A percentile compares a stretch with the other conserved stretches of the same genome.
These are phyloP conservation scores for Coleophoma crateriformis DNA, from an alignment of 2,329 filamentous ascomycete genomes.

Conservation along the genomic window DNA sequence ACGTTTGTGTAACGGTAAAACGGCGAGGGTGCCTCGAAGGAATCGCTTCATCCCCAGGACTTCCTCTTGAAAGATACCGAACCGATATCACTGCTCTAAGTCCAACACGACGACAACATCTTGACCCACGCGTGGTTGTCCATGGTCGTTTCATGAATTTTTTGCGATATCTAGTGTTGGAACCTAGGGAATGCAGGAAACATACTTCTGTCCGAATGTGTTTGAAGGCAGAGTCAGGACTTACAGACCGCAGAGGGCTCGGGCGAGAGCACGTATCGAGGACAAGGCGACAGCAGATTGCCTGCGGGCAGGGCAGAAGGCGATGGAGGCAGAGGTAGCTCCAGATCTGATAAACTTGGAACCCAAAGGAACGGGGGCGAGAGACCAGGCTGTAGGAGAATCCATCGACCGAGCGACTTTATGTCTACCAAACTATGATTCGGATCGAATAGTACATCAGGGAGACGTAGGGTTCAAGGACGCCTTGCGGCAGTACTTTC, in stretches of 20 bases:
- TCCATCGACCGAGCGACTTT: slow-evolving; percentile 20
- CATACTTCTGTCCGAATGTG: slow-evolving; percentile 5
- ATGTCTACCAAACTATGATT: slow-evolving; percentile 20
- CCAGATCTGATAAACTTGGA: background rate
- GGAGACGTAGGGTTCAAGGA: slow-evolving; percentile 23
- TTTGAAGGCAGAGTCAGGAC: slow-evolving; percentile 17
- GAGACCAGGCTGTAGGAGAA: slow-evolving; percentile 3
- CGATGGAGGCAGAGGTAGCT: slow-evolving; percentile 7
- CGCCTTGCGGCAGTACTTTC: slow-evolving; percentile 28
- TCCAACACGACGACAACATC: no score
- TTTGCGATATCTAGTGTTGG: slow-evolving; percentile 2
- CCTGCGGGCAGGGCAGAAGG: slow-evolving; percentile 9
- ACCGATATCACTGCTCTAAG: no score
- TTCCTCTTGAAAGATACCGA: no score
- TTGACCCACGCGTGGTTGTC: background rate
- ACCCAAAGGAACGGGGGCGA: background rate
- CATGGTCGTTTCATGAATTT: slow-evolving; percentile 4
- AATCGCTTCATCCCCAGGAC: no score
- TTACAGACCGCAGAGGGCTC: slow-evolving; percentile 12
- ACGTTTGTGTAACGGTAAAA: no score
- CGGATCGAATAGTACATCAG: slow-evolving; percentile 18
- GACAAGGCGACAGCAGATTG: slow-evolving; percentile 6
- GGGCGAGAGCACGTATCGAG: slow-evolving; percentile 15
- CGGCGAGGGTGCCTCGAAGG: no score
- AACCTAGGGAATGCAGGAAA: slow-evolving; percentile 17